A percentile compares a stretch with the other conserved stretches of the same genome.
These are phyloP conservation scores for Boletus vermiculosoides DNA, from an alignment of 768 basidiomycete species.

Conservation along the genomic window DNA sequence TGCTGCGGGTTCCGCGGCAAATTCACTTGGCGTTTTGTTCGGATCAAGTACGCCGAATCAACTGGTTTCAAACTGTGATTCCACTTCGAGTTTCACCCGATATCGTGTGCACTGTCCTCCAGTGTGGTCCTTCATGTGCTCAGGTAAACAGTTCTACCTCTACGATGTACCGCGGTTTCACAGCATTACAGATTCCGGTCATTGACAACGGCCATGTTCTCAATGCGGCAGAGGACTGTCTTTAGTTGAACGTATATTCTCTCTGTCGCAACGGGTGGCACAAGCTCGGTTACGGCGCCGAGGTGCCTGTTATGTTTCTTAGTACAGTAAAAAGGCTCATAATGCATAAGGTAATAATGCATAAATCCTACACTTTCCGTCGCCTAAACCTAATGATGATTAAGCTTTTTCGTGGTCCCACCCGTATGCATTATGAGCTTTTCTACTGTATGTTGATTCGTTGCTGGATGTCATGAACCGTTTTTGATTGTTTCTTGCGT, in stretches of 20 bases:
- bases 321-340: too few relatives aligned
- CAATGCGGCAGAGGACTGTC: not conserved
- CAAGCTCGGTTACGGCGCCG: not conserved
- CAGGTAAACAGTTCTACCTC: not conserved
- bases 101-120: not conserved
- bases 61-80: not conserved
- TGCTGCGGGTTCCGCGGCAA: constrained; percentile 14
- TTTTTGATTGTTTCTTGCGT: not conserved
- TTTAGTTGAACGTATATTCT: not conserved
- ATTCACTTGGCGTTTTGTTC: constrained; percentile 15
- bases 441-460: too few relatives aligned
- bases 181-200: not conserved
- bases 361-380: too few relatives aligned
- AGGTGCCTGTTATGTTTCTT: not conserved
- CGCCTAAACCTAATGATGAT: too few relatives aligned
- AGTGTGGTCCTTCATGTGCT: not conserved
- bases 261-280: not conserved
- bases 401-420: too few relatives aligned
- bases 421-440: too few relatives aligned
- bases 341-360: too few relatives aligned
- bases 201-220: not conserved
- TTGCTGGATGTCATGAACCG: not conserved
- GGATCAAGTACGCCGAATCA: constrained; percentile 14
- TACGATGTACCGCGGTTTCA: not conserved
- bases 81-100: too few relatives aligned